Evolutionary conservation across 1,139 yeast species (phyloP).

Genomic region (Pneumocystis canis): DNA sequence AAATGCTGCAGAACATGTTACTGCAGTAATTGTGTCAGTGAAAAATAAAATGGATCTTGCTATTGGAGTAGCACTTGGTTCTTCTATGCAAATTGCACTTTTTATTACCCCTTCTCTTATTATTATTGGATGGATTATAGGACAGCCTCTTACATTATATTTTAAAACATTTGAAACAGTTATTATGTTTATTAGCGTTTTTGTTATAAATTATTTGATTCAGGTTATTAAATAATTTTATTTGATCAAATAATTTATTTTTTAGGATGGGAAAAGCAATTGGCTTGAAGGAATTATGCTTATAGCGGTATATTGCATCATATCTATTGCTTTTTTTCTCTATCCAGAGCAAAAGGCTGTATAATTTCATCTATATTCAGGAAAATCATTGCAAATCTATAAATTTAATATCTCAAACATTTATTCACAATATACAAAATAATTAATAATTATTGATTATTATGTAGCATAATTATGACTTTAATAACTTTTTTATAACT

Average conservation of each 20-base stretch:
- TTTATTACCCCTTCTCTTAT: conserved; percentile 94
- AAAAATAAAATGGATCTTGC: conserved; percentile 97
- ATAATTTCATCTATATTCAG: neutral
- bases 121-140: conserved; percentile 76
- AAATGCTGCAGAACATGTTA: conserved; percentile 96
- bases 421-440: neutral
- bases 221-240: neutral
- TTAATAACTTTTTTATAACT: neutral
- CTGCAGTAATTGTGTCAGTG: conserved; percentile 87
- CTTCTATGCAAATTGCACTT: conserved; percentile 84
- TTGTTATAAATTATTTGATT: conserved; percentile 72
- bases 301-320: conserved; percentile 66
- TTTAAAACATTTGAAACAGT: conserved; percentile 91
- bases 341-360: conserved; percentile 38
- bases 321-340: conserved; percentile 77
- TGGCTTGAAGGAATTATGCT: conserved; percentile 96
- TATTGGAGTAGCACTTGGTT: conserved; percentile 93
- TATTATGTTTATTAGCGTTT: conserved; percentile 72
- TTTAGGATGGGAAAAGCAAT: conserved; percentile 80
- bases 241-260: neutral
- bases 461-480: neutral
- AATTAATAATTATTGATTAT: neutral
- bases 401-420: neutral
- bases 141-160: conserved; percentile 82
- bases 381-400: neutral